These are phyloP conservation scores for Tetrapisispora arboricola DNA, from an alignment of 805 yeast genomes.

Conservation along the genomic window DNA sequence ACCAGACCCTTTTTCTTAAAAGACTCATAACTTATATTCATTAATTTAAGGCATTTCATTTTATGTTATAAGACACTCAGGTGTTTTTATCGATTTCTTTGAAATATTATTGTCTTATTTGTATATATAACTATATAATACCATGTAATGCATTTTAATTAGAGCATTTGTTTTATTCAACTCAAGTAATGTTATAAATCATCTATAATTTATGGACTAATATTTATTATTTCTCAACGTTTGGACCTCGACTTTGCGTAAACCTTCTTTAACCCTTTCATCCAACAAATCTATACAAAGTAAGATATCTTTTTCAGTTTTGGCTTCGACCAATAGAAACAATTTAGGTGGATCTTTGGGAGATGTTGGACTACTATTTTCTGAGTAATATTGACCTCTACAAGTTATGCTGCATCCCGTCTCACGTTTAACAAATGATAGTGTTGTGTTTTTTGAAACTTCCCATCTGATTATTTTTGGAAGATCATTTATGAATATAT, in stretches of 20 bases:
- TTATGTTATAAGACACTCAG: too few species aligned
- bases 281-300: slow-evolving; percentile 51
- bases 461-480: slow-evolving; percentile 76
- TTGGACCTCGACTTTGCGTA: slow-evolving; percentile 39
- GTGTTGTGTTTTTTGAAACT: slow-evolving; percentile 56
- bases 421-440: slow-evolving; percentile 54
- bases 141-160: not conserved
- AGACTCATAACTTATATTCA: not conserved
- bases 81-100: too few species aligned
- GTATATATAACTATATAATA: not conserved
- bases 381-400: slow-evolving; percentile 67
- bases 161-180: not conserved
- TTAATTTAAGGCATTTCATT: too few species aligned
- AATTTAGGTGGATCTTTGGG: slow-evolving; percentile 61
- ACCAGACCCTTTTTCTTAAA: not conserved
- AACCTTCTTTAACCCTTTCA: slow-evolving; percentile 45
- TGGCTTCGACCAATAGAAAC: slow-evolving; percentile 69
- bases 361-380: slow-evolving; percentile 43
- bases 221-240: slow-evolving; percentile 41
- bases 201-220: slow-evolving; percentile 9
- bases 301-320: slow-evolving; percentile 45
- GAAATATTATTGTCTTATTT: not conserved
- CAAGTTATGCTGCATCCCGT: slow-evolving; percentile 71
- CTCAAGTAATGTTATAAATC: too few species aligned
- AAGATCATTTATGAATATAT: slow-evolving; percentile 69